These are phyloP conservation scores for Pseudocercospora fijiensis DNA, from an alignment of 2,329 filamentous ascomycete genomes.

Conservation along the genomic window DNA sequence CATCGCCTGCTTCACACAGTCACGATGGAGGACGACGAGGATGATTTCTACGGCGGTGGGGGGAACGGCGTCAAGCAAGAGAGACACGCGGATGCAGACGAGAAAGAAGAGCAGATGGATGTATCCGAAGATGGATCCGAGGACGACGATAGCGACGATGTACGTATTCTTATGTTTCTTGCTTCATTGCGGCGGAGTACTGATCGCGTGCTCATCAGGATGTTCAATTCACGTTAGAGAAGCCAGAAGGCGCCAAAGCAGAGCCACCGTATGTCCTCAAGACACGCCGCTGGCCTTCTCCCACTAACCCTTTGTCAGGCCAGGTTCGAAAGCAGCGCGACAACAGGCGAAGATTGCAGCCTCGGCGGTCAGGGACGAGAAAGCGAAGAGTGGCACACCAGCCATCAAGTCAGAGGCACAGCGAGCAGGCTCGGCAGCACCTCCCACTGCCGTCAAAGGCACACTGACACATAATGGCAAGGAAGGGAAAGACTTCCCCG, in stretches of 20 bases:
- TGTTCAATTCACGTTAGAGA: slow-evolving; percentile 55
- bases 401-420: slow-evolving; percentile 15
- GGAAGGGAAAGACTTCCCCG: slow-evolving; percentile 64
- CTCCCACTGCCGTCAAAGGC: slow-evolving; percentile 36
- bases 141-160: slow-evolving; percentile 44
- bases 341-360: slow-evolving; percentile 19
- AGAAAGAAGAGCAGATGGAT: slow-evolving; percentile 48
- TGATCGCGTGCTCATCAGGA: slow-evolving; percentile 40
- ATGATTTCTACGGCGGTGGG: slow-evolving; percentile 49
- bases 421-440: slow-evolving; percentile 22
- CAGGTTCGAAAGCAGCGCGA: slow-evolving; percentile 23
- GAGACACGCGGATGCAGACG: slow-evolving; percentile 30
- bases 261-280: slow-evolving; percentile 26
- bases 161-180: slow-evolving; percentile 20
- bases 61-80: slow-evolving; percentile 26
- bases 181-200: background rate
- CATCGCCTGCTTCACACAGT: background rate
- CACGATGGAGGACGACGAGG: slow-evolving; percentile 53
- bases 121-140: slow-evolving; percentile 46
- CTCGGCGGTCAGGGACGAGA: slow-evolving; percentile 16
- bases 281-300: background rate
- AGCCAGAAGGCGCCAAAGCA: slow-evolving; percentile 40
- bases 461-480: slow-evolving; percentile 48
- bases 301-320: slow-evolving; percentile 10
- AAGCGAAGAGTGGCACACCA: slow-evolving; percentile 22